phyloP scores from a whole-genome alignment of 148 eudicot species.

The Cornus controversa region DNA sequence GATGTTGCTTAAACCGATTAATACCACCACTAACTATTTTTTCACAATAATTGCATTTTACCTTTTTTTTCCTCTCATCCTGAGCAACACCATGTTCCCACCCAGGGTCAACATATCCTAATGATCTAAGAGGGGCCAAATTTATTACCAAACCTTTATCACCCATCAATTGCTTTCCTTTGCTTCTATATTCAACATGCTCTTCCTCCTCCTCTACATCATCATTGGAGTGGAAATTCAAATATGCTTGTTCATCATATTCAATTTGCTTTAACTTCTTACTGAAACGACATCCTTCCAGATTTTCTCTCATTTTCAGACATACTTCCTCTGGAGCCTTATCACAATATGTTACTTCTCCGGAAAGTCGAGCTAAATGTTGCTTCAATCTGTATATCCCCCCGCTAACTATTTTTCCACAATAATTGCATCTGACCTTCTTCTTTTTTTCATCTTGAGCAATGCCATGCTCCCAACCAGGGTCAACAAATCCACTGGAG shows the following conservation, averaged over 20 bases:
- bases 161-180: conserved; percentile 63
- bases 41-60: conserved; percentile 92
- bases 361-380: conserved; percentile 88
- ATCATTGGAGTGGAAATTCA: conserved; percentile 60
- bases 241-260: conserved; percentile 61
- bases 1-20: conserved; percentile 90
- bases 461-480: conserved; percentile 97
- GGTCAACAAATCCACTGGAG: conserved; percentile 73
- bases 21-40: conserved; percentile 96
- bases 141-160: conserved; percentile 61
- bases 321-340: conserved; percentile 88
- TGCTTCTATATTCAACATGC: conserved; percentile 49
- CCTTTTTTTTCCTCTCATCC: conserved; percentile 94
- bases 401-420: conserved; percentile 95
- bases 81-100: conserved; percentile 98
- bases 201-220: conserved; percentile 58
- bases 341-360: conserved; percentile 94
- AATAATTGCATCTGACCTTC: conserved; percentile 91
- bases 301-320: conserved; percentile 77
- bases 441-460: conserved; percentile 94
- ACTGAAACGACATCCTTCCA: conserved; percentile 71
- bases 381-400: conserved; percentile 94
- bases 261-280: conserved; percentile 66
- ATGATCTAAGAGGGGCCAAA: conserved; percentile 82
- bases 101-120: conserved; percentile 96